Base-by-base conservation (phyloP, 2,329 filamentous ascomycete genomes). In the Ascochyta koolunga region DNA sequence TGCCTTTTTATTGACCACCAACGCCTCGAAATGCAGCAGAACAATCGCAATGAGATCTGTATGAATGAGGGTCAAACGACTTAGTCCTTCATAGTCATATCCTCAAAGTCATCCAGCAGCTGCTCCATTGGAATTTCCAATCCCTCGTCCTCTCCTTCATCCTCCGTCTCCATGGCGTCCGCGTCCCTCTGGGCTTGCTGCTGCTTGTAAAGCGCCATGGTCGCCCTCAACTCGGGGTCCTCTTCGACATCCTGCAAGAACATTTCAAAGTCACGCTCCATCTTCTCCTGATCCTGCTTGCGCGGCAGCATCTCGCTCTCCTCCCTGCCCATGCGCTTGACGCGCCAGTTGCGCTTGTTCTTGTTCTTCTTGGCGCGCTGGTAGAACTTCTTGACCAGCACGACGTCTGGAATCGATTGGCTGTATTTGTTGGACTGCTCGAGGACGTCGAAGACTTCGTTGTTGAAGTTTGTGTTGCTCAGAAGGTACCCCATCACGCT, bases 301-400 rank as follows among this genome's bases (percentile, higher is more conserved):
- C 90, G 88, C 31, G 91, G 90, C 60, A 93, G 78, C 74, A 96
- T 83, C 62, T 97, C 93, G 63, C 89, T 89, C 73, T 97, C 91
- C 60, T 98, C 93, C 77, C 86, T 89, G 62, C 83, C 84, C 90
- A 99, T 93, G 69, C 95, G 91, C 85, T 90, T 96, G 75, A 99
- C 86, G 75, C 89, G 90, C 95, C 95, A 99, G 82, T 90, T 90
- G 53, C 69, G 63, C 65, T 96, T 87, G 49, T 67, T 69, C 73
- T 75, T 75, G 76, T 82, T 84, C 80, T 86, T 84, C 85, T 93
- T 96, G 77, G 89, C 89, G 66, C 90, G 86, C 53, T 89, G 86
- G 78, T 96, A 99, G 82, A 91, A 88, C 77, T 99, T 99, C 91
- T 96, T 98, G 74, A 99, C 91, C 3, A 99, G 83, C 6, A 99